Evolutionary conservation across 345 rosid genomes (phyloP).

Genomic region (Brassica rapa): DNA sequence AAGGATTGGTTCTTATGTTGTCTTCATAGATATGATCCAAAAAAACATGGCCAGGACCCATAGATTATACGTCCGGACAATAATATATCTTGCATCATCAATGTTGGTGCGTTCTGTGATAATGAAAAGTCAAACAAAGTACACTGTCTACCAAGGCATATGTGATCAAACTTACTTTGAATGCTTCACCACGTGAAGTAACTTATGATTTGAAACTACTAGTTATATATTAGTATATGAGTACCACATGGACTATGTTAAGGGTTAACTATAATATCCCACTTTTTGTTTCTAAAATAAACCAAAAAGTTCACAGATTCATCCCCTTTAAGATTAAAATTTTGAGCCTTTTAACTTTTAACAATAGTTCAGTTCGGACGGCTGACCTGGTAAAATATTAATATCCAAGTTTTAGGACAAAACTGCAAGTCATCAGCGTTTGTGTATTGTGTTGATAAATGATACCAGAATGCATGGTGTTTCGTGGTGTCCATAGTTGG

Average conservation of each 20-base stretch:
- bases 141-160: background rate
- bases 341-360: background rate
- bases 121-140: constrained; percentile 32
- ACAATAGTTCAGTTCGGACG: background rate
- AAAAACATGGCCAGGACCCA: background rate
- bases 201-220: background rate
- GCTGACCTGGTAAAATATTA: background rate
- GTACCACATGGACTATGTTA: constrained; percentile 11
- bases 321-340: constrained; percentile 1
- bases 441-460: background rate
- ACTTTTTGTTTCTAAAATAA: background rate
- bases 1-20: constrained; percentile 33
- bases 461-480: background rate
- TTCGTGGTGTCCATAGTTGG: background rate
- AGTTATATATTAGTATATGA: background rate
- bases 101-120: constrained; percentile 2
- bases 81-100: background rate
- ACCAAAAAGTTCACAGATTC: constrained; percentile 5
- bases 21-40: constrained; percentile 29
- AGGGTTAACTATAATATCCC: background rate
- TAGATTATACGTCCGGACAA: constrained; percentile 17
- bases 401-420: background rate
- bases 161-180: constrained; percentile 31
- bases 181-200: constrained; percentile 14
- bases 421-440: background rate